phyloP scores from a whole-genome alignment of 768 basidiomycete species.

The Dioszegia aurantiaca region DNA sequence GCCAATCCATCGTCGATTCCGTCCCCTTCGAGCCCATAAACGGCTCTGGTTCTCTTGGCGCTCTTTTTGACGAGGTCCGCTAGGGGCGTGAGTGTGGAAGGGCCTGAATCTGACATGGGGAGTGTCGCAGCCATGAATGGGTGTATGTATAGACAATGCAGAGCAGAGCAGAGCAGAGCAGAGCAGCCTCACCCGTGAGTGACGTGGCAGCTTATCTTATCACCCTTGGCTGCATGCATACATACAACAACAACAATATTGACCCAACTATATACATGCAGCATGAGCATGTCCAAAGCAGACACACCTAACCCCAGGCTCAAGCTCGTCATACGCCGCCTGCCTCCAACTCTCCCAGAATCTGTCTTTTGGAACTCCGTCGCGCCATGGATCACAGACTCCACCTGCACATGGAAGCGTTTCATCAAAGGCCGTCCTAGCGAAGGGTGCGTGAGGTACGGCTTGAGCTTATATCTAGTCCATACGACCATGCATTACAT shows the following conservation, averaged over 20 bases:
- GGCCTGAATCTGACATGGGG: constrained; percentile 30
- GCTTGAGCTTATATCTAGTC: constrained; percentile 49
- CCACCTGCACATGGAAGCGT: constrained; percentile 52
- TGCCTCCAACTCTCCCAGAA: constrained; percentile 90
- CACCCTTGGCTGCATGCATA: no score
- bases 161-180: no score
- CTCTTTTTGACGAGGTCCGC: constrained; percentile 45
- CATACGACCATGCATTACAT: constrained; percentile 10
- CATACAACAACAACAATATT: no score
- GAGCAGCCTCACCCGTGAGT: no score
- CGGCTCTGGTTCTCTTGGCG: constrained; percentile 48
- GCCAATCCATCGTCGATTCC: constrained; percentile 45
- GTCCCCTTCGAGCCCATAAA: constrained; percentile 39
- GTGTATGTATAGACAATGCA: no score
- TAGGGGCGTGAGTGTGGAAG: constrained; percentile 40
- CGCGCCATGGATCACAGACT: constrained; percentile 73
- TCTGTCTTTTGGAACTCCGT: constrained; percentile 92
- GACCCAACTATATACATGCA: no score
- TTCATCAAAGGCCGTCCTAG: constrained; percentile 39
- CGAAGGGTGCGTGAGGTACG: constrained; percentile 33
- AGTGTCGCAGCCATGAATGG: constrained; percentile 12
- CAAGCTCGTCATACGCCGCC: constrained; percentile 80
- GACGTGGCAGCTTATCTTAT: background rate
- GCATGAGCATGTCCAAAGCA: background rate
- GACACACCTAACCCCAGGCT: constrained; percentile 20